Base-by-base conservation (phyloP, 78 protist species). In the Chrysochromulina parva region DNA sequence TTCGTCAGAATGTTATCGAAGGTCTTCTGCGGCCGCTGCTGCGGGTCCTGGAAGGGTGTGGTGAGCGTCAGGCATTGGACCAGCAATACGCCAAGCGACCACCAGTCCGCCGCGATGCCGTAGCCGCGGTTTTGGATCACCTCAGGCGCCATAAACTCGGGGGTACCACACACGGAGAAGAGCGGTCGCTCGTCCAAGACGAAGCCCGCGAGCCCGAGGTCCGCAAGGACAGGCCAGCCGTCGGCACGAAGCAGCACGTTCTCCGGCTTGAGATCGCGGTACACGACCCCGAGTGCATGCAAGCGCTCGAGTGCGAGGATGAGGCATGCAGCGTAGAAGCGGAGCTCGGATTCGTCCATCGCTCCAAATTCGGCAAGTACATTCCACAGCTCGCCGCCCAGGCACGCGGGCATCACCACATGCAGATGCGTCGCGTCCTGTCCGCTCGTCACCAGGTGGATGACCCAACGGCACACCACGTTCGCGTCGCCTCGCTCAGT, bases 61-160 rank as follows among this genome's bases (percentile, higher is more conserved):
- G 53, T 9, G 28, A 48, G 11, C 19, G 62, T 52, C 10, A 82
- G 85, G 22, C 52, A 24, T 28, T 54, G 50, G 53, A 1, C 53
- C 17, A 90, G 0, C n/a, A 90, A 4, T 22, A 59, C 17, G 60
- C 92, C 92, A 17, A 53, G 52, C 60, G 88, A 17, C 92, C 92
- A 90, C 92, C 85, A 74, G 60, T 90, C 92, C 38, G 58, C 2
- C 16, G 85, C n/a, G 28, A 0, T 0, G 60, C 59, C 28, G 38
- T 48, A 48, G 59, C 85, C 87, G 54, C 3, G 57, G 6, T 97
- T 97, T 47, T 60, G 66, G 11, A 98, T 47, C 47, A 98, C 90
- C 93, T 98, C 99, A 6, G 99, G 99, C 4, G 98, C 94, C 62
- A 98, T 90, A 91, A 97, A 98, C 90, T 98, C 99, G 26, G 99